Base-by-base conservation (phyloP, 2,329 filamentous ascomycete genomes). In the Xylariomycetidae sp. region DNA sequence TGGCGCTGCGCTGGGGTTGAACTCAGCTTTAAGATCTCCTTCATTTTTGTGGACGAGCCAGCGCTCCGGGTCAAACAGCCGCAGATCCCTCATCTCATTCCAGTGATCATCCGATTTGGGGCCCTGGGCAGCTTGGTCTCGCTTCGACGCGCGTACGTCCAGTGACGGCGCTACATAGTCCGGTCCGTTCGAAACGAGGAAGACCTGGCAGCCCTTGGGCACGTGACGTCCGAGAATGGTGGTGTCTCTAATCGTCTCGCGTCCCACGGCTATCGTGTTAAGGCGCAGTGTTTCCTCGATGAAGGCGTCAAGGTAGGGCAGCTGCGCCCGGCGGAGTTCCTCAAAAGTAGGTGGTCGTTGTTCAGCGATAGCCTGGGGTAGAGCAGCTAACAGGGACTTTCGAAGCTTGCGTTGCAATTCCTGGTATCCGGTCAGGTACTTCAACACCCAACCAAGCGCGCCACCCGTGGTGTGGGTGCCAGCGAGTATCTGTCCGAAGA, bases 291-390 rank as follows among this genome's bases (percentile, higher is more conserved):
- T 31, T 22, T 44, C 42, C n/a, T 40, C 34, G 6, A 42, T 38
- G 2, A 39, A 25, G 6, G 31, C 42, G 17, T 42, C 37, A 6
- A 44, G 37, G 13, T 42, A 38, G 1, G 37, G 39, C 4, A 42
- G 19, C 3, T 12, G 12, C 1, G 29, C 19, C 2, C 22, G 13
- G n/a, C 19, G 24, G 1, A 46, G 15, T 16, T 48, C 39, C 1
- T 31, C 19, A 10, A 34, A 17, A 1, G 37, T 35, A 1, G 39
- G 39, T 1, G 10, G 10, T 1, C 36, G 16, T 2, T 29, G 19
- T 13, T 35, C 34, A 3, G 4, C 10, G 6, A n/a, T 4, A 10
- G 34, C 39, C 10, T 16, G 10, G 10, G 31, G 9, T 10, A 28
- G 16, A 2, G 28, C 12, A 1, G 9, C 2, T 3, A 31, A 19